A percentile compares a stretch with the other conserved stretches of the same genome.
These are phyloP conservation scores for Sphagnum fallax DNA, from an alignment of 228 moss, liverwort and hornwort species.

Conservation along the genomic window DNA sequence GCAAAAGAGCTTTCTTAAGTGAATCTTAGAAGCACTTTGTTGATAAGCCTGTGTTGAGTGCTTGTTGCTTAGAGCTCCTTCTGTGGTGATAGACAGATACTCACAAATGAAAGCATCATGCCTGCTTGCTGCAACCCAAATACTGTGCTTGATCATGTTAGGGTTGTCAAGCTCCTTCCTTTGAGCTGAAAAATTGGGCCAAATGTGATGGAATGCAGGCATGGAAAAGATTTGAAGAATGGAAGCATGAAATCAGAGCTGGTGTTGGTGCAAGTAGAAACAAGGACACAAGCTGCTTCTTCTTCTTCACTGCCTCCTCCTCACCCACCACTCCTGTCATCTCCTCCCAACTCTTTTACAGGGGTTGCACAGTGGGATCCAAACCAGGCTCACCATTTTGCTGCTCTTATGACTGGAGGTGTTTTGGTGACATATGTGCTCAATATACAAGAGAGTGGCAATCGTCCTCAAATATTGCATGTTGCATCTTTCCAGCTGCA, in stretches of 20 bases:
- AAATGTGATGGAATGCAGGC: not conserved
- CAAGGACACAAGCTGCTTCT: constrained; percentile 1
- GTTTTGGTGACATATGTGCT: constrained; percentile 25
- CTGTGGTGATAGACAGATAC: no score
- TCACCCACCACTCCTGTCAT: constrained; percentile 4
- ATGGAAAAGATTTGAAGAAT: constrained; percentile 4
- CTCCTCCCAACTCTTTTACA: constrained; percentile 5
- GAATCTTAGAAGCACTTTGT: no score
- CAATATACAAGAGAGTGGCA: constrained; percentile 7
- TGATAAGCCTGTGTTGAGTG: no score
- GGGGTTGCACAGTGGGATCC: constrained; percentile 29
- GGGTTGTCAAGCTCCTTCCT: no score
- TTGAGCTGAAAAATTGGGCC: no score
- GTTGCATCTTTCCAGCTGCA: constrained; percentile 28
- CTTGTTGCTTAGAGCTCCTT: no score
- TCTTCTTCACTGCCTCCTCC: not conserved
- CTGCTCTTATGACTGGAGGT: constrained; percentile 16
- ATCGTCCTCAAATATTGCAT: constrained; percentile 19
- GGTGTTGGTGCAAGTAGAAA: constrained; percentile 24
- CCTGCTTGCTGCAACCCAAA: no score
- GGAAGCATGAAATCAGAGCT: constrained; percentile 33
- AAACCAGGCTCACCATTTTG: constrained; percentile 27
- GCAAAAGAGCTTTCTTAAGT: no score
- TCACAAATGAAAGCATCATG: no score
- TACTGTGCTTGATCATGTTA: no score